Evolutionary conservation across 2,329 filamentous ascomycete species (phyloP).

Genomic region (Blastomyces gilchristii): DNA sequence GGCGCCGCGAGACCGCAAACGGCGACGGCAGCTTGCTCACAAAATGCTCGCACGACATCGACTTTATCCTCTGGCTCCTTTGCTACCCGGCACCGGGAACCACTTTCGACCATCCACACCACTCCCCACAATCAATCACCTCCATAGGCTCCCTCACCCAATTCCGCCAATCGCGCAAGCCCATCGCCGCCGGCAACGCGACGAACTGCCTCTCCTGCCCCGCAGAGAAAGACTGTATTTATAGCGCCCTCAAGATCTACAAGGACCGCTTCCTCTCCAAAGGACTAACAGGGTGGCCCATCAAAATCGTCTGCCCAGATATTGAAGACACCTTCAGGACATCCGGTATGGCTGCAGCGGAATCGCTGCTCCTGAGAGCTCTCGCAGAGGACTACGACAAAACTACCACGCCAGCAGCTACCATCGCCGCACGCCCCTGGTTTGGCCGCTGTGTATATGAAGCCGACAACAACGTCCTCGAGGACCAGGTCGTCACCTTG

Average conservation of each 20-base stretch:
- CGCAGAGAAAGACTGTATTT: constrained; percentile 64
- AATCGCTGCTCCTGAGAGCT: constrained; percentile 38
- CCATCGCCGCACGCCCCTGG: constrained; percentile 50
- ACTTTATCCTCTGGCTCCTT: constrained; percentile 83
- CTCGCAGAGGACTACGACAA: constrained; percentile 47
- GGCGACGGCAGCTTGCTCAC: constrained; percentile 73
- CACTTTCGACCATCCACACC: constrained; percentile 41
- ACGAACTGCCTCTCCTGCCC: constrained; percentile 83
- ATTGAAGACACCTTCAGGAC: constrained; percentile 62
- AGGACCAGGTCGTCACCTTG: constrained; percentile 84
- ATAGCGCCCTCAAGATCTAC: constrained; percentile 77
- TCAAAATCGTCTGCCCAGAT: constrained; percentile 82
- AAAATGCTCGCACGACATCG: constrained; percentile 94
- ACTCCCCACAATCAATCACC: constrained; percentile 64
- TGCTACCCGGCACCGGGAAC: constrained; percentile 54
- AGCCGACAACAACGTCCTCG: constrained; percentile 82
- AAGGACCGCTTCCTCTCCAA: constrained; percentile 55
- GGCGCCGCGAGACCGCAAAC: constrained; percentile 66
- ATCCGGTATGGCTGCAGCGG: constrained; percentile 41
- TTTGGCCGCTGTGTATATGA: constrained; percentile 96
- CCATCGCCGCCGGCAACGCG: constrained; percentile 57
- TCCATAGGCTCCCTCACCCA: constrained; percentile 68
- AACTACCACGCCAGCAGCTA: constrained; percentile 42
- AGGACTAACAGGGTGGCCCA: constrained; percentile 66
- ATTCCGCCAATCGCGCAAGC: constrained; percentile 68